Evolutionary conservation across 2,329 filamentous ascomycete species (phyloP), one percentile per base, ranked within the genome.

Genomic region (Fusarium compactum): DNA sequence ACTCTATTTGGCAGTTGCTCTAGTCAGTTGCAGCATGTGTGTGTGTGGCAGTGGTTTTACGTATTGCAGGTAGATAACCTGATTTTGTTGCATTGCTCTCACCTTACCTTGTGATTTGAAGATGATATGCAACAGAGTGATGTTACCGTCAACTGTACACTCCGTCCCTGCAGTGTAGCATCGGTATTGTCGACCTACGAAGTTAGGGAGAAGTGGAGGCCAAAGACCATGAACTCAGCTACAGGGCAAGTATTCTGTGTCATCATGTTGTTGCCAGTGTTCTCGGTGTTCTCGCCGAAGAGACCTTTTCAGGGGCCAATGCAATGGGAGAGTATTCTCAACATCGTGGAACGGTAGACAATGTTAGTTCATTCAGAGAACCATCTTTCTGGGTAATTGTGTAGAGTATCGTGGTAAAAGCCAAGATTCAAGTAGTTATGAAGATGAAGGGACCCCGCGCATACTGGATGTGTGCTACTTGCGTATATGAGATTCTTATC

Each of bases 241-340:
- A 6, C 30, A n/a, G 7, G 22, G 4, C 18, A 18, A 25, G 15
- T 16, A 7, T 15, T 9, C 41, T 27, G n/a, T 14, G 6, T 22
- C 11, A 1, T 6, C 10, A 1, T 10, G n/a, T 8, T 18, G 2
- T n/a, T 22, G 6, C 4, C 16, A 22, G 1, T 53, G n/a, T 27
- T 6, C 14, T 43, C 50, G 50, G 34, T 29, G 10, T 53, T 53
- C 50, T 53, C 7, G 34, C 50, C 50, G 50, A 27, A 6, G 11
- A 24, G 25, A 14, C 5, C 18, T 20, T 22, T 34, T 43, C 12
- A 22, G 45, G 27, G 40, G 14, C 34, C 14, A 10, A 5, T 18
- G 4, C 15, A 3, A 44, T 16, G 12, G 4, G 16, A 20, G 9
- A n/a, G 7, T 3, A n/a, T 34, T 9, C 3, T 51, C 30, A 51